phyloP scores from a whole-genome alignment of 2,329 filamentous ascomycete genomes.

The Monosporascus sp. region DNA sequence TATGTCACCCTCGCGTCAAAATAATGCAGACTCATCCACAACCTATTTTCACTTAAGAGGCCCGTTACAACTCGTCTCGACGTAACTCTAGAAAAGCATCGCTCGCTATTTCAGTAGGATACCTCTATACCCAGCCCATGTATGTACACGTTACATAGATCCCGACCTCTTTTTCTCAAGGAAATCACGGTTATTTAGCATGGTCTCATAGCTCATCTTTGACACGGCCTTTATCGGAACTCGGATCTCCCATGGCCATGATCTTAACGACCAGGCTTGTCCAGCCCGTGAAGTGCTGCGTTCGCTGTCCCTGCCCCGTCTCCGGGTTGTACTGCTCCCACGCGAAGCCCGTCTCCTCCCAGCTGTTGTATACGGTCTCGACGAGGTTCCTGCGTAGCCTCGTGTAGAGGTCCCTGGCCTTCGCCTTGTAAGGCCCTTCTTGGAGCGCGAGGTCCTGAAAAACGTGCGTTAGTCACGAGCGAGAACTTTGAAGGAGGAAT shows the following conservation, averaged over 20 bases:
- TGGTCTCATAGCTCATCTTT: slow-evolving; percentile 44
- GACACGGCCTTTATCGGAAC: slow-evolving; percentile 20
- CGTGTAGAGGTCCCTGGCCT: slow-evolving; percentile 70
- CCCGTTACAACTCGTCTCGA: too few relatives aligned
- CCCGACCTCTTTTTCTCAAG: not conserved
- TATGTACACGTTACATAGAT: not conserved
- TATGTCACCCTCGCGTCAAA: too few relatives aligned
- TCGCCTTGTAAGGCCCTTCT: slow-evolving; percentile 62
- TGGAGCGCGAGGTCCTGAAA: slow-evolving; percentile 58
- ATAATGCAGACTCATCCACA: too few relatives aligned
- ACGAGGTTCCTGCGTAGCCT: slow-evolving; percentile 79
- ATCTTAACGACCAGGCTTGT: slow-evolving; percentile 98
- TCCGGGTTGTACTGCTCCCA: slow-evolving; percentile 99
- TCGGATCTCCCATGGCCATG: slow-evolving; percentile 83
- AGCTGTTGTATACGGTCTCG: slow-evolving; percentile 80
- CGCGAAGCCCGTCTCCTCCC: slow-evolving; percentile 88
- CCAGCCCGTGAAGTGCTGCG: slow-evolving; percentile 98
- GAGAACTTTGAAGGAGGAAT: not conserved
- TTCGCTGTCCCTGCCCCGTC: slow-evolving; percentile 87
- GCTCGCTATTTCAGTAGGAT: too few relatives aligned
- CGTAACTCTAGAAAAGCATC: too few relatives aligned
- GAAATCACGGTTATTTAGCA: not conserved
- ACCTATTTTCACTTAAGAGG: too few relatives aligned
- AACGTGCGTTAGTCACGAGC: slow-evolving; percentile 9
- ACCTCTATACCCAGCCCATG: not conserved